phyloP scores from a whole-genome alignment of 148 eudicot genomes.

The Silene latifolia region DNA sequence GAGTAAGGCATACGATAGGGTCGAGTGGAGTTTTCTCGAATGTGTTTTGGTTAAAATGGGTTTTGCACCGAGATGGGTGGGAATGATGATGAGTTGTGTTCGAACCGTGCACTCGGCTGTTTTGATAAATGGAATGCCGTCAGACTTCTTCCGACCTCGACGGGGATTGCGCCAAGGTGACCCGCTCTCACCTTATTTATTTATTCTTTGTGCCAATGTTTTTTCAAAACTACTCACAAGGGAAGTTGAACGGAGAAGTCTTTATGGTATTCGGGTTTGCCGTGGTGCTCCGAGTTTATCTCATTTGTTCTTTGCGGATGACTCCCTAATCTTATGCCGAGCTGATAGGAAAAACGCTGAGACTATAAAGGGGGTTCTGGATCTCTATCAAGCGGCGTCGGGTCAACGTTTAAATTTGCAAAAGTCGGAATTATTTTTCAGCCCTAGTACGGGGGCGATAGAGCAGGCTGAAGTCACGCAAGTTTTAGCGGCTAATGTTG shows the following conservation, averaged over 20 bases:
- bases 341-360: neutral
- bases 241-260: neutral
- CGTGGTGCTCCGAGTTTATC: neutral
- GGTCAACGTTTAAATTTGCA: neutral
- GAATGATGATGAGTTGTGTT: neutral
- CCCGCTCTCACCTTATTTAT: neutral
- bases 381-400: neutral
- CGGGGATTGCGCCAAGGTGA: neutral
- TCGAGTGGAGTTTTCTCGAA: neutral
- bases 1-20: neutral
- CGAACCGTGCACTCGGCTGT: neutral
- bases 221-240: neutral
- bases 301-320: neutral
- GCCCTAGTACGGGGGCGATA: neutral
- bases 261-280: neutral
- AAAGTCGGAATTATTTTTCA: too few relatives aligned
- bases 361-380: neutral
- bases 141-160: fast-evolving
- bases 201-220: neutral
- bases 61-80: neutral
- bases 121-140: neutral
- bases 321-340: slow-evolving; percentile 1
- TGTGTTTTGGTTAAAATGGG: neutral
- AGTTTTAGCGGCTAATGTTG: too few relatives aligned
- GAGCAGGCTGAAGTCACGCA: neutral